Evolutionary conservation across 2,329 filamentous ascomycete species (phyloP).

Genomic region (Aspergillus fructus): DNA sequence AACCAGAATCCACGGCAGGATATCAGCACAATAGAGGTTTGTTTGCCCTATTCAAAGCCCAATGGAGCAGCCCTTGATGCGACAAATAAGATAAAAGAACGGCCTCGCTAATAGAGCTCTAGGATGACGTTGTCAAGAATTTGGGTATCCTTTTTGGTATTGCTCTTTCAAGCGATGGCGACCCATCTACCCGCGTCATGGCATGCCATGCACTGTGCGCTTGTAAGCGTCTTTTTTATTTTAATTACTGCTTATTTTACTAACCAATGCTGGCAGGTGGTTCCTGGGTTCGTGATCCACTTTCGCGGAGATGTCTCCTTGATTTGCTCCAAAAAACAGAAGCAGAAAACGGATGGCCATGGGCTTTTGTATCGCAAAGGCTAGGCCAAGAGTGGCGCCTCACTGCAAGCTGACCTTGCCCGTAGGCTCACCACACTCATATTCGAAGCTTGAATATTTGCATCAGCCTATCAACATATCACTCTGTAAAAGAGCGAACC

Average conservation of each 20-base stretch:
- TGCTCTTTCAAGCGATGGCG: conserved; percentile 33
- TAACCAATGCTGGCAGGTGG: conserved; percentile 19
- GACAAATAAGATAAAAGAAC: not conserved
- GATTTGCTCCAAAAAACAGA: conserved; percentile 24
- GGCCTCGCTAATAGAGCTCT: not conserved
- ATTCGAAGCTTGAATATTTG: not conserved
- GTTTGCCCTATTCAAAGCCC: not conserved
- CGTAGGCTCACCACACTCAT: not conserved
- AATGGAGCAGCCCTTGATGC: not conserved
- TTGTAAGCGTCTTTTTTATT: conserved; percentile 21
- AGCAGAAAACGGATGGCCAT: conserved; percentile 24
- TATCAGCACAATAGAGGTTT: conserved; percentile 23
- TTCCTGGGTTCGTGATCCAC: conserved; percentile 31
- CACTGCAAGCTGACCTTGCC: conserved; percentile 2
- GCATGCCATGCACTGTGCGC: conserved; percentile 35
- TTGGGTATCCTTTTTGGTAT: conserved; percentile 34
- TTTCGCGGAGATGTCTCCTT: conserved; percentile 23
- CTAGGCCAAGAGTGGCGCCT: conserved; percentile 20
- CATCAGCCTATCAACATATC: not conserved
- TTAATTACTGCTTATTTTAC: not conserved
- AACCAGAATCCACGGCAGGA: conserved; percentile 15
- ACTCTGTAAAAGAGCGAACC: not conserved
- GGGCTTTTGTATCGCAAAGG: conserved; percentile 20
- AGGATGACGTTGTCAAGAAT: conserved; percentile 29
- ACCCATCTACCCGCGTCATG: conserved; percentile 33